Evolutionary conservation across 495 filamentous ascomycete species (phyloP), one percentile per base, ranked within the genome.

Genomic region (Talaromyces thailandensis): DNA sequence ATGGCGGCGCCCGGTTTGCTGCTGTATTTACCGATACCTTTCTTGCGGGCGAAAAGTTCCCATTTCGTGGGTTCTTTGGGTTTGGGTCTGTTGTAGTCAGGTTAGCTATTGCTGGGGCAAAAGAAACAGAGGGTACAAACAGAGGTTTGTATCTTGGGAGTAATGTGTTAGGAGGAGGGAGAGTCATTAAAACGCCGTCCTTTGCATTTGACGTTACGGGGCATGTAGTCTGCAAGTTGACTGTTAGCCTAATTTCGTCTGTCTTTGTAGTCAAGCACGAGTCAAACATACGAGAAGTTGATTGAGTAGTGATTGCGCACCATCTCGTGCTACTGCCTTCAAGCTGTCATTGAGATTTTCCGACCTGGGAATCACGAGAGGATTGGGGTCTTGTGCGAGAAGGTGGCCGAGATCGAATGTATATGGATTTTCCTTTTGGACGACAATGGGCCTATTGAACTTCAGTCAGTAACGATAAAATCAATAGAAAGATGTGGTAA

Each of bases 11-110:
- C 78, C 45, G 78, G 72, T 63, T 72, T 73, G 58, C 58, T 70
- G 66, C 62, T 79, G 69, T 62, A 81, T 64, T 78, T 81, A 63
- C 78, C 85, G 71, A 98, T 97, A 29, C 94, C 95, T 77, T 96
- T 94, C 82, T 93, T 96, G 76, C 85, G 87, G 21, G 94, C 94
- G 76, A 98, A 98, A 56, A 87, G 83, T 72, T 94, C 86, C 94
- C 94, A 98, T 71, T 91, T 96, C 55, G 94, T 97, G 60, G 86
- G 86, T 25, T 85, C 75, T 77, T 92, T 96, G 56, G 85, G 81
- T 28, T 80, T 78, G 1, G 94, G 94, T 24, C 59, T 61, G 24
- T 48, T 21, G 18, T 12, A 28, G 32, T 25, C 3, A 32, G 6
- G 56, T 35, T 14, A 58, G 28, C 18, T 23, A 21, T 58, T 37